Percentiles rank a stretch among this genome's conserved stretches.
phyloP scores from a whole-genome alignment of 768 basidiomycete genomes.

The Collybia mongolica region DNA sequence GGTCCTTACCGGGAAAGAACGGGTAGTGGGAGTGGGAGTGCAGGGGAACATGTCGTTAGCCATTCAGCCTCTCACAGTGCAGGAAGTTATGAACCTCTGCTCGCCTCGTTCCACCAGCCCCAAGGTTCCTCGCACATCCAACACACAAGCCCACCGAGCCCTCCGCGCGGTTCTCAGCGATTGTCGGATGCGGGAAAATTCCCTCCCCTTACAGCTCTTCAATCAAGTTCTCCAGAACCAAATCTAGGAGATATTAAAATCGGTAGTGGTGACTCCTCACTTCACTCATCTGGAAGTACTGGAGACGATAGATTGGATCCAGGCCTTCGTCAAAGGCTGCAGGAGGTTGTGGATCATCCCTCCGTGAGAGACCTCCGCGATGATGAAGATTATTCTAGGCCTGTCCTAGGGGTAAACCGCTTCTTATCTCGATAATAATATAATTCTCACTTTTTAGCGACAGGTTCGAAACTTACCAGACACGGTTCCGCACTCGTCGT shows the following conservation, averaged over 20 bases:
- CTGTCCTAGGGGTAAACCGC: slow-evolving; percentile 50
- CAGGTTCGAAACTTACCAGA: slow-evolving; percentile 61
- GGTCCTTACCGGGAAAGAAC: slow-evolving; percentile 31
- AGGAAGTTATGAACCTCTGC: slow-evolving; percentile 61
- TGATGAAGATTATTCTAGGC: slow-evolving; percentile 55
- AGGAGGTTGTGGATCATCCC: slow-evolving; percentile 22
- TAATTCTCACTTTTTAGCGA: slow-evolving; percentile 1
- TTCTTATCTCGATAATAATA: neutral
- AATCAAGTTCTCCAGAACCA: slow-evolving; percentile 11
- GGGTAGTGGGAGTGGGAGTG: slow-evolving; percentile 27
- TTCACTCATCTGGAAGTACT: slow-evolving; percentile 31
- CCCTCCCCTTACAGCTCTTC: slow-evolving; percentile 8
- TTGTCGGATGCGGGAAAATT: slow-evolving; percentile 18
- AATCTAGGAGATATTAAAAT: slow-evolving; percentile 11
- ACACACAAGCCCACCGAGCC: slow-evolving; percentile 23
- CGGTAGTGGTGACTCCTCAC: slow-evolving; percentile 25
- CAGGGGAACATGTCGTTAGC: slow-evolving; percentile 23
- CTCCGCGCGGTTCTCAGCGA: slow-evolving; percentile 33
- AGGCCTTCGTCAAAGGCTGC: slow-evolving; percentile 34
- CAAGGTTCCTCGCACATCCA: slow-evolving; percentile 19
- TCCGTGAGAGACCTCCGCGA: slow-evolving; percentile 38
- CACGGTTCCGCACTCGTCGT: slow-evolving; percentile 29
- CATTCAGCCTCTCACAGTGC: slow-evolving; percentile 50
- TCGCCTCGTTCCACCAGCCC: slow-evolving; percentile 41
- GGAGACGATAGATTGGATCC: slow-evolving; percentile 46